Base-by-base conservation (phyloP, 1,284 basidiomycete species). In the Bjerkandera adusta region DNA sequence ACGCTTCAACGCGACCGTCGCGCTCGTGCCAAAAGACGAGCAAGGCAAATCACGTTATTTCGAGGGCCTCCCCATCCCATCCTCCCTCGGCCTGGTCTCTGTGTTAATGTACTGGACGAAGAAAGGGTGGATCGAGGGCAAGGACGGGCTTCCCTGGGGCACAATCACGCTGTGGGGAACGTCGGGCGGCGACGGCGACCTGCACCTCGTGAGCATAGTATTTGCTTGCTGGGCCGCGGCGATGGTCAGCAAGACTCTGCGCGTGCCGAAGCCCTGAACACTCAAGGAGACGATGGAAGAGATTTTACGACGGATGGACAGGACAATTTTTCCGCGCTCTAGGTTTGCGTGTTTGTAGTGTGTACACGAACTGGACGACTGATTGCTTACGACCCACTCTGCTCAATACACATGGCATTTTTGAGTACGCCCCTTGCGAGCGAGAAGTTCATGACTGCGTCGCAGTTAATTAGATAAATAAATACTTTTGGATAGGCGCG, bases 1-100 rank as follows among this genome's bases (percentile, higher is more conserved):
- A 5, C 83, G 97, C 32, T 99, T 98, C 79, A 99, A 99, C 67
- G 97, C 95, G 11, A 99, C 97, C 0, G 95, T 97, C 41, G 97
- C 97, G 2, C 75, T 92, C 37, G 79, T 98, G 22, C 97, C 97
- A 1, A 94, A 96, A 66, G 92, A 96, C 63, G 68, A 67, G 4
- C 75, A 75, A 22, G 96, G 97, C 44, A 99, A 97, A 66, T 79
- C 89, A 13, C 85, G 85, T 62, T 98, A 96, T 71, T 99, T 99
- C 67, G 96, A 99, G 68, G 97, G 96, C 5, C 76, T 99, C 18
- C 97, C 97, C 13, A 99, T 99, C 52, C 97, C 97, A 1, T 92
- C 91, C 0, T 91, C 89, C 13, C 77, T 99, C 36, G 77, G 68
- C 10, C 76, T 99, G 42, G 94, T 97, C 47, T 82, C 73, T 11